These are phyloP conservation scores for Beauveria sp. DNA, from an alignment of 2,329 filamentous ascomycete species.

Conservation along the genomic window DNA sequence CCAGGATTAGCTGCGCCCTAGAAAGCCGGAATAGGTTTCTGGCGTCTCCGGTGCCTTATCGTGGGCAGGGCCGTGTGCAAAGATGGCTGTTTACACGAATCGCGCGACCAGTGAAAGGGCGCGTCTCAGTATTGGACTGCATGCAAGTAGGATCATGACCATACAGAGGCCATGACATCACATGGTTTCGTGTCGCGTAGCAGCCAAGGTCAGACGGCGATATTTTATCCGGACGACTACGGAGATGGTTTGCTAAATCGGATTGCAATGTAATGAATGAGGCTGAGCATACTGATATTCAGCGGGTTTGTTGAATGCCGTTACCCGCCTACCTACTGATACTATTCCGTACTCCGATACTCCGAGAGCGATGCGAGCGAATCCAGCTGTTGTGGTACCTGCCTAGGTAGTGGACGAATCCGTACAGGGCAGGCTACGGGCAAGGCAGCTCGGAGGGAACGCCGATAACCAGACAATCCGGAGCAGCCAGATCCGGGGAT, in stretches of 20 bases:
- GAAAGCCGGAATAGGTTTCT: not conserved
- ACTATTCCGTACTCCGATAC: conserved; percentile 4
- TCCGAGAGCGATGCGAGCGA: not conserved
- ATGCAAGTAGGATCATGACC: not conserved
- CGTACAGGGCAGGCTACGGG: no score
- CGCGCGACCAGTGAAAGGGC: no score
- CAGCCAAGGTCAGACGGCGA: not conserved
- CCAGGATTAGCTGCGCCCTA: not conserved
- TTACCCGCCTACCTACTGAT: no score
- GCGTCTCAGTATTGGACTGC: no score
- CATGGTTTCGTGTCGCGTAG: not conserved
- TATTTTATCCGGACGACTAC: no score
- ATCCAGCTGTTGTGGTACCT: no score
- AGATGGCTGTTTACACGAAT: no score
- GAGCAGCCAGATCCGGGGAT: not conserved
- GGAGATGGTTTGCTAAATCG: no score
- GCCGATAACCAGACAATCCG: not conserved
- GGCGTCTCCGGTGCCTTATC: not conserved
- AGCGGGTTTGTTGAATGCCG: no score
- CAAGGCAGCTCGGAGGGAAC: not conserved
- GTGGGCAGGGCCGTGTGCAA: not conserved
- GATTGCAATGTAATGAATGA: not conserved
- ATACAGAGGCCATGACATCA: not conserved
- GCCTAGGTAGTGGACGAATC: no score
- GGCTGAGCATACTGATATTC: not conserved